These are phyloP conservation scores for Acorus calamus DNA, from an alignment of 106 monocot genomes.

Conservation along the genomic window DNA sequence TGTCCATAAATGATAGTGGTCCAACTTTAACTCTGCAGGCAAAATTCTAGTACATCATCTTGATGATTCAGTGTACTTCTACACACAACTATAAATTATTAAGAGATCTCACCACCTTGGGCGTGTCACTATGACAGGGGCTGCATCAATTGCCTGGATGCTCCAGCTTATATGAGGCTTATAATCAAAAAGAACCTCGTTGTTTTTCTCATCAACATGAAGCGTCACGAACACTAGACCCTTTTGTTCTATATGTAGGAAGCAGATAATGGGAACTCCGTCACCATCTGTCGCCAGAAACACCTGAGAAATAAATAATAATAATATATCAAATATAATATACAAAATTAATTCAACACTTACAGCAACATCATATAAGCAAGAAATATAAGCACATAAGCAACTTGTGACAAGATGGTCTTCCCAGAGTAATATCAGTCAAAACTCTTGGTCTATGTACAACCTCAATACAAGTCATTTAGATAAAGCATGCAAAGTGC, in stretches of 20 bases:
- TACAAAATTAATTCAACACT: not conserved
- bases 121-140: slow-evolving; percentile 65
- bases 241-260: slow-evolving; percentile 73
- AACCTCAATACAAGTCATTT: too few relatives aligned
- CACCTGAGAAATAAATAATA: slow-evolving; percentile 29
- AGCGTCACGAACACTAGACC: slow-evolving; percentile 62
- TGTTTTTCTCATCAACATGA: slow-evolving; percentile 44
- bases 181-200: slow-evolving; percentile 46
- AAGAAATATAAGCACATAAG: too few relatives aligned
- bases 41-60: not conserved
- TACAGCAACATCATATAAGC: too few relatives aligned
- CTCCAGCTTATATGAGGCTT: slow-evolving; percentile 73
- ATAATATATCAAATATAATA: not conserved
- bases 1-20: slow-evolving; percentile 50
- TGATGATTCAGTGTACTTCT: not conserved
- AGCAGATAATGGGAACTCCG: slow-evolving; percentile 65
- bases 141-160: slow-evolving; percentile 73
- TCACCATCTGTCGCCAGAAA: slow-evolving; percentile 85
- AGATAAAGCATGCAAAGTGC: too few relatives aligned
- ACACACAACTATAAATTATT: not conserved
- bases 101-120: slow-evolving; percentile 45
- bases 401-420: too few relatives aligned
- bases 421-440: too few relatives aligned
- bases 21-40: slow-evolving; percentile 61
- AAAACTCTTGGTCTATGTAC: too few relatives aligned